Evolutionary conservation across 2,329 filamentous ascomycete species (phyloP).

Genomic region (Xylariaceae sp.): DNA sequence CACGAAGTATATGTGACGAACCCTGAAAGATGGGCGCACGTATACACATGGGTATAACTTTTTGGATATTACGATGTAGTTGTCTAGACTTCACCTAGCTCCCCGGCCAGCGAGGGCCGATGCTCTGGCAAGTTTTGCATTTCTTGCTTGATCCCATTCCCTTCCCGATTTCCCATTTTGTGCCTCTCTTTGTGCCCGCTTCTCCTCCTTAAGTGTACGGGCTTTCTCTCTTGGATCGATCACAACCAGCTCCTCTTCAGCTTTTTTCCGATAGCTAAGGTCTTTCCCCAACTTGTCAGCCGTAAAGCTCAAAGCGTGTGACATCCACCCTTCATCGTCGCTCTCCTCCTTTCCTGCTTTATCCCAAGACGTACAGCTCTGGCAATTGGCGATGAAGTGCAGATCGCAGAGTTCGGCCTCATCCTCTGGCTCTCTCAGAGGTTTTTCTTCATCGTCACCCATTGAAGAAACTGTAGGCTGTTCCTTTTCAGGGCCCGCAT

Average conservation of each 20-base stretch:
- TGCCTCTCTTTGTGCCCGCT: slow-evolving; percentile 63
- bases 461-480: slow-evolving; percentile 20
- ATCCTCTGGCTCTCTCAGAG: slow-evolving; percentile 56
- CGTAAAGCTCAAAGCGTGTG: slow-evolving; percentile 81
- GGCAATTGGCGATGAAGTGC: slow-evolving; percentile 94
- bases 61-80: neutral
- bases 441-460: slow-evolving; percentile 37
- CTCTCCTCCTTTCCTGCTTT: slow-evolving; percentile 58
- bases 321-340: slow-evolving; percentile 79
- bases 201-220: slow-evolving; percentile 71
- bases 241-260: slow-evolving; percentile 88
- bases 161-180: slow-evolving; percentile 57
- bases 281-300: slow-evolving; percentile 93
- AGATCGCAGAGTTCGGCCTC: slow-evolving; percentile 85
- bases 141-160: slow-evolving; percentile 64
- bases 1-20: no score
- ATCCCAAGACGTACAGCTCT: slow-evolving; percentile 89
- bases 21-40: no score
- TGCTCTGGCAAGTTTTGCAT: slow-evolving; percentile 60
- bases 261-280: slow-evolving; percentile 85
- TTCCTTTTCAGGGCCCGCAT: slow-evolving; percentile 47
- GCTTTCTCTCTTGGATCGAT: slow-evolving; percentile 91
- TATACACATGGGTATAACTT: neutral
- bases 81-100: slow-evolving; percentile 50
- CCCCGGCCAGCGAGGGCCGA: slow-evolving; percentile 63